Percentiles rank a stretch among this genome's conserved stretches.
Evolutionary conservation across 1,139 yeast genomes (phyloP).

Genomic region (Yamadazyma mexicana): DNA sequence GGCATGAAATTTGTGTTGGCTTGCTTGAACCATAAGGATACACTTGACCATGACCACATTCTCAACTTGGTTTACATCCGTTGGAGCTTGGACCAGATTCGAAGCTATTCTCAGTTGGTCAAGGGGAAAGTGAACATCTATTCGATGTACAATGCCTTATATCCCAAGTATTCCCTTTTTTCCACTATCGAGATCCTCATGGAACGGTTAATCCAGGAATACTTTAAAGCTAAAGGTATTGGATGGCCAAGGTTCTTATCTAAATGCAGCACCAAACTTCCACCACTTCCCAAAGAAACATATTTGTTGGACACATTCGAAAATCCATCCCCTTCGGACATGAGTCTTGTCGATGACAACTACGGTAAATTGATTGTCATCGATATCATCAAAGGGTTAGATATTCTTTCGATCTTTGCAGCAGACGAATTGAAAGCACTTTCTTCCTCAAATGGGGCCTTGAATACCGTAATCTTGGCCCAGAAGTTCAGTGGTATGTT

Average conservation of each 20-base stretch:
- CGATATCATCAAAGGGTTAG: conserved; percentile 7
- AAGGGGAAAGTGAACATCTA: conserved; percentile 18
- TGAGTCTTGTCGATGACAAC: conserved; percentile 5
- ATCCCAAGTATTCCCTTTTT: conserved; percentile 25
- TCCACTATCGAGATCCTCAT: conserved; percentile 15
- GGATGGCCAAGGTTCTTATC: conserved; percentile 17
- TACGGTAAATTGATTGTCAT: conserved; percentile 9
- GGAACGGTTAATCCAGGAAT: conserved; percentile 1
- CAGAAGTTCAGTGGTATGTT: conserved; percentile 6
- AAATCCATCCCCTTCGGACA: conserved; percentile 12
- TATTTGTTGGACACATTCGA: conserved; percentile 14
- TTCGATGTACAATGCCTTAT: conserved; percentile 21
- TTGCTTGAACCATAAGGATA: conserved; percentile 24
- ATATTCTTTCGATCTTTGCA: conserved; percentile 8
- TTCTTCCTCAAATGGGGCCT: conserved; percentile 1
- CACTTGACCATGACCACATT: conserved; percentile 9
- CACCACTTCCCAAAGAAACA: conserved; percentile 30
- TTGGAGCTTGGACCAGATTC: conserved; percentile 12
- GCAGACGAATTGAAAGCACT: conserved; percentile 6
- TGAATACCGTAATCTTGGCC: conserved; percentile 6
- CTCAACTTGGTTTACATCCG: conserved; percentile 10
- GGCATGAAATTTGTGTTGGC: conserved; percentile 21
- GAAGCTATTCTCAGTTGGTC: conserved; percentile 13
- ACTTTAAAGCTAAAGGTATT: background rate
- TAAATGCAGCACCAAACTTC: conserved; percentile 18